These are phyloP conservation scores for Pleurotus sapidus DNA, from an alignment of 768 basidiomycete genomes.

Conservation along the genomic window DNA sequence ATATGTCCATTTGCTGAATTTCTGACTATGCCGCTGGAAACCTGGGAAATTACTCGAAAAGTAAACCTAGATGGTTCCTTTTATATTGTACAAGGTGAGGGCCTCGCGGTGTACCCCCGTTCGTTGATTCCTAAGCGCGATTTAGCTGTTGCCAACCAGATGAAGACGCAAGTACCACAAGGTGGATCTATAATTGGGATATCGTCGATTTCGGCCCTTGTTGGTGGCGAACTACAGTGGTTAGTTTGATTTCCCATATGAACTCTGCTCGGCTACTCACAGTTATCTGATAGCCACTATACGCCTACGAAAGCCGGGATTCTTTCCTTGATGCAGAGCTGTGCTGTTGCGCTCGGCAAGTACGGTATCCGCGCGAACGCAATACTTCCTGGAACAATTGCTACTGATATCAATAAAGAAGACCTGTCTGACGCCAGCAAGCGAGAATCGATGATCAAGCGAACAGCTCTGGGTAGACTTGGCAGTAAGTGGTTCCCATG, in stretches of 20 bases:
- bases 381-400: conserved; percentile 74
- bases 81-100: conserved; percentile 60
- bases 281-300: conserved; percentile 48
- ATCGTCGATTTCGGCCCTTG: conserved; percentile 76
- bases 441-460: conserved; percentile 57
- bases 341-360: conserved; percentile 74
- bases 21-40: conserved; percentile 59
- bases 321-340: conserved; percentile 76
- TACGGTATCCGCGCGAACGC: conserved; percentile 73
- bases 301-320: conserved; percentile 81
- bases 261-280: not conserved
- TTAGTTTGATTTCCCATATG: conserved; percentile 18
- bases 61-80: conserved; percentile 79
- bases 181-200: conserved; percentile 76
- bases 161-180: conserved; percentile 65
- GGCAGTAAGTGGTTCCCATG: conserved; percentile 39
- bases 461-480: conserved; percentile 65
- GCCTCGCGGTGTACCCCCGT: not conserved
- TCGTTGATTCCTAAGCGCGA: conserved; percentile 6
- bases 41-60: conserved; percentile 63
- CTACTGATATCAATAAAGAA: conserved; percentile 75
- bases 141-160: conserved; percentile 67
- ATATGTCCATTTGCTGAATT: conserved; percentile 81
- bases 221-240: conserved; percentile 74
- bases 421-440: conserved; percentile 61